Percentiles rank a stretch among this genome's conserved stretches.
These are phyloP conservation scores for Nicotiana otophora DNA, from an alignment of 257 asterid genomes.

Conservation along the genomic window DNA sequence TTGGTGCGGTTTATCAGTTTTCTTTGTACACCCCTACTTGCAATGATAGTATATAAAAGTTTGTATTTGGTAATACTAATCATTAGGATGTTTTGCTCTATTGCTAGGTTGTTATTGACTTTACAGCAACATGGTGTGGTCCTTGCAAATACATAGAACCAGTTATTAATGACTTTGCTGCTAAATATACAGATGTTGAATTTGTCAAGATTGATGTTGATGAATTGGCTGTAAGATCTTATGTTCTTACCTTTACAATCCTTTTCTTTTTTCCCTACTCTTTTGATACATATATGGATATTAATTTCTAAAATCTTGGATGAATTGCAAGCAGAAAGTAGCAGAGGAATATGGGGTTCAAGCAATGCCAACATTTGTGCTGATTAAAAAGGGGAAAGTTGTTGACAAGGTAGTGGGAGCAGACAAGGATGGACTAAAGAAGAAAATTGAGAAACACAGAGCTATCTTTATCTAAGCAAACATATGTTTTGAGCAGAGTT, in stretches of 20 bases:
- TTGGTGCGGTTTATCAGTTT: no score
- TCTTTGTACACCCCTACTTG: no score
- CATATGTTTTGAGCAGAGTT: background rate
- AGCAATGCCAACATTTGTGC: constrained; percentile 33
- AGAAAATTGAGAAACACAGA: constrained; percentile 7
- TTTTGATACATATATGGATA: background rate
- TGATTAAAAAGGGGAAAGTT: constrained; percentile 23
- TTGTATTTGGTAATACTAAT: background rate
- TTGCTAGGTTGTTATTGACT: constrained; percentile 54
- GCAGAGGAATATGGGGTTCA: constrained; percentile 23
- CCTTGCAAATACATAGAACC: constrained; percentile 56
- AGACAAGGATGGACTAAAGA: constrained; percentile 11
- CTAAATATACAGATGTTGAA: constrained; percentile 46
- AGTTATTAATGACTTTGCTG: constrained; percentile 44
- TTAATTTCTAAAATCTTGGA: background rate
- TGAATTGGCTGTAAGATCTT: constrained; percentile 42
- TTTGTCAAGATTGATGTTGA: constrained; percentile 74
- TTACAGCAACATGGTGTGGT: constrained; percentile 77
- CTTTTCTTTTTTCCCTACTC: background rate
- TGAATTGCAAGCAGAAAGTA: constrained; percentile 18
- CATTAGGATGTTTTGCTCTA: background rate
- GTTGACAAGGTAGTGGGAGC: constrained; percentile 16
- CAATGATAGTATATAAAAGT: background rate
- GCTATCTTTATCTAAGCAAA: background rate
- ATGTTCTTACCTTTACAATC: background rate